A percentile compares a stretch with the other conserved stretches of the same genome.
phyloP scores from a whole-genome alignment of 2,329 filamentous ascomycete species.

The Arthroderma sp. region DNA sequence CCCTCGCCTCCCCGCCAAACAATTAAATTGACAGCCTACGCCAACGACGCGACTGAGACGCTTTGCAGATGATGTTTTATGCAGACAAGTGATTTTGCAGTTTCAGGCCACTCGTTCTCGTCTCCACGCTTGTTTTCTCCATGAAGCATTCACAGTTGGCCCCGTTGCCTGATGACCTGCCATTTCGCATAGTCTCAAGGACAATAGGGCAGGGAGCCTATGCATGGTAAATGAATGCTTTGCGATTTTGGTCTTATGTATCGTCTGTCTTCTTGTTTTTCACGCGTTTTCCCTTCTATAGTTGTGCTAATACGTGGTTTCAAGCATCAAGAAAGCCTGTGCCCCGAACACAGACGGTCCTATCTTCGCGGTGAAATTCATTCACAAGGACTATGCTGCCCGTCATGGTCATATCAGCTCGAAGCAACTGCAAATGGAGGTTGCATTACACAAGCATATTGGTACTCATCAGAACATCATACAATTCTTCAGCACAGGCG shows the following conservation, averaged over 20 bases:
- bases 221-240: constrained; percentile 58
- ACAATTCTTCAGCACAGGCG: constrained; percentile 76
- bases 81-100: background rate
- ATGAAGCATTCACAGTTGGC: constrained; percentile 75
- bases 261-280: background rate
- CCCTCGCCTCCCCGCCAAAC: background rate
- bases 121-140: background rate
- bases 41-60: background rate
- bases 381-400: constrained; percentile 91
- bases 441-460: constrained; percentile 77
- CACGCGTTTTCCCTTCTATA: background rate
- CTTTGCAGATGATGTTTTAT: background rate
- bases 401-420: constrained; percentile 76
- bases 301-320: background rate
- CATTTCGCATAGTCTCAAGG: constrained; percentile 89
- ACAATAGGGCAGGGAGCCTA: constrained; percentile 95
- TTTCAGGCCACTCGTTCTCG: background rate
- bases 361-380: constrained; percentile 94
- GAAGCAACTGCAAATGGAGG: constrained; percentile 85
- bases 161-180: constrained; percentile 69
- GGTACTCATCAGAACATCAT: constrained; percentile 89
- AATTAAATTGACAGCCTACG: background rate
- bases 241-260: constrained; percentile 1
- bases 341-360: constrained; percentile 58
- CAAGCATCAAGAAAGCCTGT: constrained; percentile 81